These are phyloP conservation scores for Parascedosporium putredinis DNA, from an alignment of 2,329 filamentous ascomycete genomes.

Conservation along the genomic window DNA sequence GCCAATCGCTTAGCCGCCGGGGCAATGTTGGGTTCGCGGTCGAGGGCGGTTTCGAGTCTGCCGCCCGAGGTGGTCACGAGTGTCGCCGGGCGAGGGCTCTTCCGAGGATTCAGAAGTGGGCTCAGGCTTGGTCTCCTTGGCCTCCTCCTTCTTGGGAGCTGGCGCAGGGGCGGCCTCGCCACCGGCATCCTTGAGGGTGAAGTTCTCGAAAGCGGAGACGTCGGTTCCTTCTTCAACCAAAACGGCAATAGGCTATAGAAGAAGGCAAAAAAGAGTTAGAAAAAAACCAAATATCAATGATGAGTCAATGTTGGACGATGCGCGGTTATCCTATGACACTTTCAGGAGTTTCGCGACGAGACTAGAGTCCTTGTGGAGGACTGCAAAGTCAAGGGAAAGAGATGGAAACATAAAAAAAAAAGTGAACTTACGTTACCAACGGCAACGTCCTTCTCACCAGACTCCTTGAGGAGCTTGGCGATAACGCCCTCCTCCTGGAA, in stretches of 20 bases:
- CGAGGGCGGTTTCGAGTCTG: constrained; percentile 71
- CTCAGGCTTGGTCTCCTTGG: constrained; percentile 43
- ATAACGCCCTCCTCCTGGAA: constrained; percentile 97
- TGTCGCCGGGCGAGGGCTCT: constrained; percentile 45
- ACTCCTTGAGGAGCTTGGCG: constrained; percentile 87
- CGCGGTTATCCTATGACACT: too few species aligned
- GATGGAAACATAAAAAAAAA: too few species aligned
- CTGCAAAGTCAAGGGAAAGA: neutral
- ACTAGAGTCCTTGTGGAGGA: too few species aligned
- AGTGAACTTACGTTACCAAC: constrained; percentile 75
- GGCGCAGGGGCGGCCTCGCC: constrained; percentile 59
- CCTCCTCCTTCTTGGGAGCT: constrained; percentile 55
- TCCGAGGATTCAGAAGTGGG: constrained; percentile 32
- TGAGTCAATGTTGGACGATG: too few species aligned
- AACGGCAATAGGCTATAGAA: constrained; percentile 77
- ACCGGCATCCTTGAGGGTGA: constrained; percentile 81
- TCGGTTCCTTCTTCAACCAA: constrained; percentile 88
- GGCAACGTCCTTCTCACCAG: constrained; percentile 84
- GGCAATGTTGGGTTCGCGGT: constrained; percentile 66
- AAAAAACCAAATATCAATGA: too few species aligned
- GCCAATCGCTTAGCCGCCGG: constrained; percentile 72
- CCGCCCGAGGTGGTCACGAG: constrained; percentile 54
- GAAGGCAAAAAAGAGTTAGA: constrained; percentile 11
- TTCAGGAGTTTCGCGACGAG: too few species aligned
- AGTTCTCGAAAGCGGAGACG: constrained; percentile 77